Evolutionary conservation across 2,329 filamentous ascomycete genomes (phyloP).

Genomic region (Pseudogymnoascus sp.): DNA sequence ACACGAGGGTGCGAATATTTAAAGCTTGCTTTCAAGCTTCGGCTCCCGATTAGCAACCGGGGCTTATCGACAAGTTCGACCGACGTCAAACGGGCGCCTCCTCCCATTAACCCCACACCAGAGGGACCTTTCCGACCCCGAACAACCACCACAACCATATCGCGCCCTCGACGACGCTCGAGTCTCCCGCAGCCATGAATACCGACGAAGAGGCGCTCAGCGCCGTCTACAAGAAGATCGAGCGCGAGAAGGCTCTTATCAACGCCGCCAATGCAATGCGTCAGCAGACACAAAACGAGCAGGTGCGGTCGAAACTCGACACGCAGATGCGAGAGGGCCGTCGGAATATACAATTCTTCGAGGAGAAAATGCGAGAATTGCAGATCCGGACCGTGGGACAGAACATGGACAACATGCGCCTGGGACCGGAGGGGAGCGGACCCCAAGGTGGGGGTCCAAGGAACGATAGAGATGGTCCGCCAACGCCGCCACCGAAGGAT

Average conservation of each 20-base stretch:
- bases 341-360: constrained; percentile 90
- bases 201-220: constrained; percentile 58
- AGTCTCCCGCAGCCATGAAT: constrained; percentile 39
- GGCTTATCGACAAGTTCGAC: constrained; percentile 8
- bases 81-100: constrained; percentile 1
- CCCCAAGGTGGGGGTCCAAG: constrained; percentile 36
- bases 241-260: constrained; percentile 92
- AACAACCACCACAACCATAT: constrained; percentile 4
- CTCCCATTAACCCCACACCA: constrained; percentile 6
- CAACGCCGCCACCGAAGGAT: constrained; percentile 69
- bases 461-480: constrained; percentile 39
- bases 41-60: constrained; percentile 2
- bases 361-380: constrained; percentile 82
- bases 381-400: constrained; percentile 69
- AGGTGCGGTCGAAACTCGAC: constrained; percentile 82
- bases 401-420: constrained; percentile 57
- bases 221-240: constrained; percentile 93
- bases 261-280: constrained; percentile 91
- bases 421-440: constrained; percentile 39
- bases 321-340: constrained; percentile 89
- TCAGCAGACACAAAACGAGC: constrained; percentile 88
- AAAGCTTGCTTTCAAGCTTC: constrained; percentile 6
- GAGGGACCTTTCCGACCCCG: not conserved
- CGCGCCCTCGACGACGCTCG: constrained; percentile 6
- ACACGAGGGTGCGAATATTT: not conserved